Base-by-base conservation (phyloP, 225 moss, liverwort and hornwort species). In the Antitrichia curtipendula region DNA sequence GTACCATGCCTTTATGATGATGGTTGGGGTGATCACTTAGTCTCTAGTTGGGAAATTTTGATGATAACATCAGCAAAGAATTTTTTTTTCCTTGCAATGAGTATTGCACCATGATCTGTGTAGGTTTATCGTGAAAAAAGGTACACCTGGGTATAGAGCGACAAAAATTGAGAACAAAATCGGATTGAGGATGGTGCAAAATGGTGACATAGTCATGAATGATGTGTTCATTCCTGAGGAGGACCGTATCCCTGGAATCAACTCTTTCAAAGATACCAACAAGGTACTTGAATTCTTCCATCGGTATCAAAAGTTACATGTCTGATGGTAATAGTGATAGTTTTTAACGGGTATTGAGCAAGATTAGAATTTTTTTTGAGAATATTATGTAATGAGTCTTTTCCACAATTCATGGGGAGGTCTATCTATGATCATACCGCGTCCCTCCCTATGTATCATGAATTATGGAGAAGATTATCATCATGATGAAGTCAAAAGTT, bases 101-200 rank as follows among this genome's bases (percentile, higher is more conserved):
- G 62, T 62, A 84, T 84, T 45, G 74, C 69, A 56, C 40, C 47
- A 24, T 77, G 86, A 53, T 34, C 28, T 90, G 65, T 89, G 85
- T 80, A 99, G 99, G 83, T 99, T 95, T 89, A 92, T 99, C 50
- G 94, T 99, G 85, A 97, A 94, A 76, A 97, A 97, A 86, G 99
- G 95, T 66, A 24, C 93, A 82, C 90, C 91, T 54, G 97, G 99
- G 58, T 93, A 95, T 86, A 93, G 85, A 78, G 96, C 96, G 22
- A 96, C 99, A 75, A 99, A 99, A 91, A 99, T 97, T 77, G 93
- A 99, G 88, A 97, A 97, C 89, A 99, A 99, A 89, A 99, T 99
- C 49, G 99, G 99, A 52, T 87, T 99, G 85, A 99, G 99, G 89
- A 96, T 97, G 85, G 96, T 99, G 75, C 99, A 99, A 88, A 99